Base-by-base conservation (phyloP, 2,329 filamentous ascomycete species). In the Trichophyton schoenleinii region DNA sequence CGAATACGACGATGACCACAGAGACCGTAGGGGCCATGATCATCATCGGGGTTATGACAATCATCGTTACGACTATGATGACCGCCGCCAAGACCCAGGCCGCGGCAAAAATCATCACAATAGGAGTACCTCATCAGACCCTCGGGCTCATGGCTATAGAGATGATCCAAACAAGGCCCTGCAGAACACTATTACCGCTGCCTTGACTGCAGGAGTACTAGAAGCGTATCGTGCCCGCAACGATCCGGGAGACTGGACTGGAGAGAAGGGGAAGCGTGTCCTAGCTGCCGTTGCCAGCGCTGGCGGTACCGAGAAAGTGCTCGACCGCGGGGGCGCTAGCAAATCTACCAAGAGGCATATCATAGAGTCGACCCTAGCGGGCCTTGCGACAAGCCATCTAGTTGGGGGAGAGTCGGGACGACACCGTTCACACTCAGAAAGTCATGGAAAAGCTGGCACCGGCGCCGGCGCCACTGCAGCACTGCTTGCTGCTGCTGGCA, bases 161-260 rank as follows among this genome's bases (percentile, higher is more conserved):
- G 83, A 81, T 36, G 76, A 79, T 61, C 79, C 78, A 46, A 70
- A 78, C 72, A 73, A 79, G 59, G 88, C 88, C 68, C 83, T 89
- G 55, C 85, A 91, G 66, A 90, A 96, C 75, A 91, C 91, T 38
- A 89, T 91, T 71, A 92, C 94, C 78, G 91, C 92, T 38, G 94
- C 91, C 20, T 80, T 96, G 44, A 83, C 95, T 55, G 91, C 92
- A 34, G 92, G 91, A 68, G 92, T 91, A 46, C 88, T 91, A 60
- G 91, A 96, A 74, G 92, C 92, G 48, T 95, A 95, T 80, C 87
- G 89, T 64, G 86, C 91, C 61, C 86, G 91, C 71, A 95, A 92
- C 69, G 88, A 94, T 64, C 88, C 90, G 1, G 92, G 92, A 60
- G 83, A 87, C 49, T 96, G 91, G 91, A 87, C 86, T 65, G 92